Base-by-base conservation (phyloP, 2,329 filamentous ascomycete species). In the Hymenoscyphus linearis region DNA sequence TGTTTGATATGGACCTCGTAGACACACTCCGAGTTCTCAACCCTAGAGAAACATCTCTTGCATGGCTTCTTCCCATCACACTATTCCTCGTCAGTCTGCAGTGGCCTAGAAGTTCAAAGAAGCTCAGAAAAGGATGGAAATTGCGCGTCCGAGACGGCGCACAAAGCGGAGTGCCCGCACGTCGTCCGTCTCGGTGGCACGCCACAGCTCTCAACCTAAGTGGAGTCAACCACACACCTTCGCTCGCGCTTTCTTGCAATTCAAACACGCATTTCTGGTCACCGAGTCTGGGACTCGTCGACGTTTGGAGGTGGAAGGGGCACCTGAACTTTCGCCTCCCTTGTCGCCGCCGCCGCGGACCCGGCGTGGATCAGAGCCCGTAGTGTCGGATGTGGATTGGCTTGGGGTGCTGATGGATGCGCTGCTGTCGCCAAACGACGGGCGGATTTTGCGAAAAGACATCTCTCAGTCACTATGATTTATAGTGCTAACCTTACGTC, bases 1-100 rank as follows among this genome's bases (percentile, higher is more conserved):
- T 72, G 69, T 60, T 74, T 74, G 64, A 71, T 67, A 64, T 74
- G 72, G 25, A 71, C 65, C 55, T 73, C 71, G 65, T 74, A 74
- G 22, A 67, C 47, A 56, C 73, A 74, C 9, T 69, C 63, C 10
- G 66, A 64, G n/a, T 54, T 62, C 31, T 69, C 66, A 47, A 60
- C 53, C 27, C 68, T 70, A n/a, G 61, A 62, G 16, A 64, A 61
- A 66, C 73, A 74, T 58, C 72, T 69, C 53, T 66, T 66, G 61
- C 73, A 74, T 34, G 71, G 71, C 57, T 68, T 67, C 57, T 71
- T 66, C 14, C 73, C 73, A 66, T 74, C 72, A 62, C 72, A 74
- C 73, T 74, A 60, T 14, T 55, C 31, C 22, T 36, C 44, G 47
- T 47, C n/a, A 52, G 18, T 12, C 55, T 58, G 54, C 35, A 52